These are phyloP conservation scores for Sclerotinia trifoliorum DNA, from an alignment of 2,329 filamentous ascomycete species.

Conservation along the genomic window DNA sequence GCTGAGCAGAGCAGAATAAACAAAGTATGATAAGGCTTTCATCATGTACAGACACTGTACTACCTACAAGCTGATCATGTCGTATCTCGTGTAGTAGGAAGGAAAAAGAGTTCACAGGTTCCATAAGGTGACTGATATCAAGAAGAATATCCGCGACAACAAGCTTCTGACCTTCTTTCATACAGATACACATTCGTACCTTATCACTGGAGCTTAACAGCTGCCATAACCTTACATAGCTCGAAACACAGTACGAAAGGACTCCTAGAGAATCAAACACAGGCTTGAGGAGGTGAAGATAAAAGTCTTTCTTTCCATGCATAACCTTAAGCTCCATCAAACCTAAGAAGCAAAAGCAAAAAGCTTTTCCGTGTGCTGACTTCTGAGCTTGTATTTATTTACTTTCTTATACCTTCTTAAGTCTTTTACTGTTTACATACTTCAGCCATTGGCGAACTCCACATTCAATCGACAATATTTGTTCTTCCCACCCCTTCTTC, in stretches of 20 bases:
- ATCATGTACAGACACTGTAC: background rate
- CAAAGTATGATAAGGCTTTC: background rate
- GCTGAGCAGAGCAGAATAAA: constrained; percentile 5
- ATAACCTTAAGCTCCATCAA: background rate
- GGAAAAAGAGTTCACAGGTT: background rate
- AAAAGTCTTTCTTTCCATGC: background rate
- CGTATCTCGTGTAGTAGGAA: background rate
- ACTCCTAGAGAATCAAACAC: background rate
- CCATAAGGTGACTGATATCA: background rate
- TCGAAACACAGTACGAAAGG: constrained; percentile 30
- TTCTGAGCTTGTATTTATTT: background rate
- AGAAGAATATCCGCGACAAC: background rate
- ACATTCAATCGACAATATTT: background rate
- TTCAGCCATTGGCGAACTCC: background rate
- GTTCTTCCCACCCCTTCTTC: background rate
- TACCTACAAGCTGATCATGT: background rate
- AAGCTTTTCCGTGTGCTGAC: background rate
- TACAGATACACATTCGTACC: background rate
- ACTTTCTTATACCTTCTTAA: too few relatives aligned
- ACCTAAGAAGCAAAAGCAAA: background rate
- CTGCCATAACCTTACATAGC: background rate
- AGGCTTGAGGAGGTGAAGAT: background rate
- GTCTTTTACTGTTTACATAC: too few relatives aligned
- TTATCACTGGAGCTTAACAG: too few relatives aligned
- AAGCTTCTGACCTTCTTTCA: background rate